Conservation (phyloP, 768 basidiomycete species). For the Lepiota subincarnata region DNA sequence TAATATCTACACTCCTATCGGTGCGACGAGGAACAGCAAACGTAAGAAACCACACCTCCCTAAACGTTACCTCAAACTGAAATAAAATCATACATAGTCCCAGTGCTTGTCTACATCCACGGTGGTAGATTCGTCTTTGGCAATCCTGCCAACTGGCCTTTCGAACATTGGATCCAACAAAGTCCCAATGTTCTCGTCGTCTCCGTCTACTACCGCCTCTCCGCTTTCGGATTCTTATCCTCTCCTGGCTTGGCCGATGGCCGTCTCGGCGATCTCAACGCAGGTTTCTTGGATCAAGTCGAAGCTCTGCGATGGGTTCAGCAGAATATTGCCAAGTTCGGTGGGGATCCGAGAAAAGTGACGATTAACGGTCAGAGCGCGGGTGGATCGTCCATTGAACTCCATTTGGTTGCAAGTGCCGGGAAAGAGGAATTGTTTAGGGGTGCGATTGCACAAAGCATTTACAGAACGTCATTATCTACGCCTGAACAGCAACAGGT, state of each 20-base stretch:
- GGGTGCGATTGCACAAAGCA: slow-evolving; percentile 59
- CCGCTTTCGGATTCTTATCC: slow-evolving; percentile 60
- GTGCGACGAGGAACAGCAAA: slow-evolving; percentile 41
- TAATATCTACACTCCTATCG: slow-evolving; percentile 57
- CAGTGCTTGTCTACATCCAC: slow-evolving; percentile 46
- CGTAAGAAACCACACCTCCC: slow-evolving; percentile 28
- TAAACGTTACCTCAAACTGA: no score
- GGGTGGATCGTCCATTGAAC: slow-evolving; percentile 50
- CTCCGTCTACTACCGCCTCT: slow-evolving; percentile 63
- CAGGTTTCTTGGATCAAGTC: slow-evolving; percentile 56
- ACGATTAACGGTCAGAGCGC: slow-evolving; percentile 63
- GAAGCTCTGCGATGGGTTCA: slow-evolving; percentile 63
- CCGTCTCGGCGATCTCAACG: slow-evolving; percentile 45
- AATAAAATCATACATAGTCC: slow-evolving; percentile 25
- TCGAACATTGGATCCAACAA: slow-evolving; percentile 62
- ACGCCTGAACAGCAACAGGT: slow-evolving; percentile 51
- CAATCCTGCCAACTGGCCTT: slow-evolving; percentile 64
- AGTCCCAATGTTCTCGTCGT: slow-evolving; percentile 59
- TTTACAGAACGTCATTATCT: slow-evolving; percentile 49
- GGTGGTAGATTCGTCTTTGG: slow-evolving; percentile 54
- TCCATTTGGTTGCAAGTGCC: slow-evolving; percentile 50
- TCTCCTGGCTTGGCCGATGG: slow-evolving; percentile 40
- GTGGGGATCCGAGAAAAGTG: slow-evolving; percentile 55
- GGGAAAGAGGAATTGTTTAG: slow-evolving; percentile 37
- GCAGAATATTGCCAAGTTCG: slow-evolving; percentile 55